phyloP scores from a whole-genome alignment of 2,329 filamentous ascomycete species.

The Boeremia exigua region DNA sequence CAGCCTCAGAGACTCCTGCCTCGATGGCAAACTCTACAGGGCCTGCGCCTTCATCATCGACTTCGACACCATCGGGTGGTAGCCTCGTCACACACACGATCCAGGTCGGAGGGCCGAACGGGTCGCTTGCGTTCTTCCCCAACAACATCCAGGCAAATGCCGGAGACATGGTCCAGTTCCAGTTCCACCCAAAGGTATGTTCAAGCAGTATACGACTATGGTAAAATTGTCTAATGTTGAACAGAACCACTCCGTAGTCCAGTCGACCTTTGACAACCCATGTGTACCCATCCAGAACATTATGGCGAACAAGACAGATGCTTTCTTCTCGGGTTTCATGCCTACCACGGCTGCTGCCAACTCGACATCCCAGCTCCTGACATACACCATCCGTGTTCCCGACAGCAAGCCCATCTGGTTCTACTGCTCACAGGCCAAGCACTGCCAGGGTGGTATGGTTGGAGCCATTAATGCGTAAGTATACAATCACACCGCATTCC shows the following conservation, averaged over 20 bases:
- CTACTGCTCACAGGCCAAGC: constrained; percentile 75
- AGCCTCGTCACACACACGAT: constrained; percentile 62
- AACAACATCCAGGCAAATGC: constrained; percentile 67
- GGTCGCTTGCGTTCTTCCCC: constrained; percentile 67
- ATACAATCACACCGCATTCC: constrained; percentile 8
- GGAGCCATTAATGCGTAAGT: constrained; percentile 78
- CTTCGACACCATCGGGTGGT: constrained; percentile 19
- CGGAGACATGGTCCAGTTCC: constrained; percentile 64
- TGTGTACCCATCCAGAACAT: constrained; percentile 66
- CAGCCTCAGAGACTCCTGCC: constrained; percentile 28
- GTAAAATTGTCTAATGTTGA: constrained; percentile 12
- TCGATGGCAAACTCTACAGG: constrained; percentile 13
- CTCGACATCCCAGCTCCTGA: constrained; percentile 57
- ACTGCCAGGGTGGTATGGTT: constrained; percentile 77
- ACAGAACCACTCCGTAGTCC: constrained; percentile 77
- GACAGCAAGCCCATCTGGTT: constrained; percentile 76
- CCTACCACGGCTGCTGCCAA: constrained; percentile 55
- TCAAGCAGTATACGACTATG: background rate
- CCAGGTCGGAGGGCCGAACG: constrained; percentile 64
- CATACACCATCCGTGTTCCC: constrained; percentile 74
- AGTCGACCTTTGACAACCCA: constrained; percentile 75
- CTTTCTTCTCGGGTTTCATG: constrained; percentile 70
- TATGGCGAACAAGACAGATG: constrained; percentile 55
- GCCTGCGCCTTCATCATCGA: constrained; percentile 14
- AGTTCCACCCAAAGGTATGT: constrained; percentile 56